Conservation (phyloP, 208 protist species). For the Leishmania guyanensis region DNA sequence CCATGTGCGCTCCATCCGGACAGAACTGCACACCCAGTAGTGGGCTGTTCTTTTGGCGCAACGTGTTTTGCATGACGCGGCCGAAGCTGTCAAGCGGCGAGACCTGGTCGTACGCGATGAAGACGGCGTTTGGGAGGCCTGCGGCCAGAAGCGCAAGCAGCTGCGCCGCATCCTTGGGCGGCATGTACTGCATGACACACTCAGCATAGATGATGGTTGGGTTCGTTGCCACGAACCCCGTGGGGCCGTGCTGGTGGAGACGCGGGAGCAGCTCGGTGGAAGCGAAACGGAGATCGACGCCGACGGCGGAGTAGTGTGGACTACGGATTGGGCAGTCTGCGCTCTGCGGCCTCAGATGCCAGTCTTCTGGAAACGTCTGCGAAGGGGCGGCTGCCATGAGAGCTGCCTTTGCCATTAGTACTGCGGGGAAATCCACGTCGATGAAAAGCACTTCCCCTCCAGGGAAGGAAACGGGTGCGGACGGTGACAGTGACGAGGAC, state of each 20-base stretch:
- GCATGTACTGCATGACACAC: conserved; percentile 94
- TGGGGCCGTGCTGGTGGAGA: conserved; percentile 24
- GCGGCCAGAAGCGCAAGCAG: conserved; percentile 58
- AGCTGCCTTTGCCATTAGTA: conserved; percentile 73
- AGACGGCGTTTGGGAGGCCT: conserved; percentile 59
- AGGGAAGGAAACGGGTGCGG: conserved; percentile 1
- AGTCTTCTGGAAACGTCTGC: conserved; percentile 49
- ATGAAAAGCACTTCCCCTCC: conserved; percentile 57
- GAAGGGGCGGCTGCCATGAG: conserved; percentile 66
- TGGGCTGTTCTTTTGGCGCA: conserved; percentile 73
- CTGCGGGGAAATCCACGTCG: conserved; percentile 84
- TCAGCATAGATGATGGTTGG: conserved; percentile 90
- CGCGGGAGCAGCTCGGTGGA: conserved; percentile 38
- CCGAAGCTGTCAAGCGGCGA: conserved; percentile 85
- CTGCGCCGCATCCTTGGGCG: conserved; percentile 40
- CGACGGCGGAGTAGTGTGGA: conserved; percentile 62
- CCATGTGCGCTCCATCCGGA: conserved; percentile 51
- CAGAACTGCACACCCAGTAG: conserved; percentile 63
- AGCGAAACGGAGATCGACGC: conserved; percentile 68
- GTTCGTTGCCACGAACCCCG: conserved; percentile 35
- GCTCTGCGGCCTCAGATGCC: conserved; percentile 25
- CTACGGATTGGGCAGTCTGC: conserved; percentile 27
- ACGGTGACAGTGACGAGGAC: neutral
- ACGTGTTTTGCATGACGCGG: conserved; percentile 65
- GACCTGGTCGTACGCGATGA: conserved; percentile 86